Evolutionary conservation across 768 basidiomycete genomes (phyloP).

Genomic region (Clitopilus hobsonii): DNA sequence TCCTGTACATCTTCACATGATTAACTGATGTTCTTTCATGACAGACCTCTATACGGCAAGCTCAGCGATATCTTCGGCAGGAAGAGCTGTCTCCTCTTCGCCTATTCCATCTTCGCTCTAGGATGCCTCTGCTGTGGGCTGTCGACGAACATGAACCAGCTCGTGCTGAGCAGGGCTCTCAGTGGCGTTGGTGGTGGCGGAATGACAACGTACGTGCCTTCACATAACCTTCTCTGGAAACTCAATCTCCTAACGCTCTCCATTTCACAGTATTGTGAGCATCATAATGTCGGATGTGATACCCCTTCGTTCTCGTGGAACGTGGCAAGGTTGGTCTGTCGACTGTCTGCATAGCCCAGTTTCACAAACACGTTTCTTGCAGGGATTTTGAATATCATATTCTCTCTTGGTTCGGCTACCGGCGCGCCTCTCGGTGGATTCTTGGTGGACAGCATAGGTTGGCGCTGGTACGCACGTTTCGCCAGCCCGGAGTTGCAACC

Average conservation of each 20-base stretch:
- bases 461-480: constrained; percentile 47
- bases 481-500: not conserved
- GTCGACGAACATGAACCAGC: constrained; percentile 46
- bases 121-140: constrained; percentile 53
- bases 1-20: not conserved
- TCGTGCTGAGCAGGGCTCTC: constrained; percentile 49
- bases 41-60: constrained; percentile 60
- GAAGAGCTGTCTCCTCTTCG: constrained; percentile 51
- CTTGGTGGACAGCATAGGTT: constrained; percentile 59
- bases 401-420: constrained; percentile 48
- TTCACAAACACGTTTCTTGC: not conserved
- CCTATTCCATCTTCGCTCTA: constrained; percentile 48
- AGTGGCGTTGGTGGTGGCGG: constrained; percentile 61
- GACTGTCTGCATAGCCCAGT: not conserved
- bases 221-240: not conserved
- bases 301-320: constrained; percentile 56
- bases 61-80: constrained; percentile 63
- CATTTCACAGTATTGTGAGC: constrained; percentile 41
- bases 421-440: constrained; percentile 65
- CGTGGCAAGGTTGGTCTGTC: constrained; percentile 55
- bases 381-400: constrained; percentile 60
- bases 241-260: not conserved
- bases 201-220: constrained; percentile 49
- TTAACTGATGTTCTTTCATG: not conserved
- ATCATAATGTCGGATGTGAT: constrained; percentile 67